A percentile compares a stretch with the other conserved stretches of the same genome.
Evolutionary conservation across 257 asterid species (phyloP).

Genomic region (Solanum neorickii): DNA sequence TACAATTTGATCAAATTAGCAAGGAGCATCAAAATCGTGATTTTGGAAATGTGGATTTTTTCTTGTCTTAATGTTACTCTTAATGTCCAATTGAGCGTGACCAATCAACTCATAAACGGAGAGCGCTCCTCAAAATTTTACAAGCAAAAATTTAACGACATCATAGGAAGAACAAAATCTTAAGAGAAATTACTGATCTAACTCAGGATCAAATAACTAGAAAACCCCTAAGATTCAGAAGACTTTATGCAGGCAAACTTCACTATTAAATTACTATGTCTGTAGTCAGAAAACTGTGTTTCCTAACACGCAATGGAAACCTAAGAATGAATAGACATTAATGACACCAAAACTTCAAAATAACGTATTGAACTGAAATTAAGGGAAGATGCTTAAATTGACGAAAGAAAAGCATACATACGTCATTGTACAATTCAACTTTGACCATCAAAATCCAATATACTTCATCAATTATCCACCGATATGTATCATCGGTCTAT

Average conservation of each 20-base stretch:
- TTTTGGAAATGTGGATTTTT: background rate
- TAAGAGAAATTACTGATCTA: background rate
- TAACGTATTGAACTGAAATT: background rate
- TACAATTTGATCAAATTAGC: background rate
- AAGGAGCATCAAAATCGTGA: background rate
- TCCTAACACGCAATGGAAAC: background rate
- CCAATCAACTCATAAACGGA: background rate
- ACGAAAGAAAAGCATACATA: background rate
- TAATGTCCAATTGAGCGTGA: background rate
- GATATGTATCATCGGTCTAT: conserved; percentile 95
- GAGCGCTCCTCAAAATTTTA: background rate
- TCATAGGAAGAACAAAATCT: background rate
- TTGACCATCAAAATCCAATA: background rate
- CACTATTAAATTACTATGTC: background rate
- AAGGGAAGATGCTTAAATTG: background rate
- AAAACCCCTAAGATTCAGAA: background rate
- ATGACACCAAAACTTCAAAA: background rate
- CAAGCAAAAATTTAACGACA: background rate
- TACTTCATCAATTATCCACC: conserved; percentile 47
- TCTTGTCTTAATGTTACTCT: background rate
- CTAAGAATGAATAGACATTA: background rate
- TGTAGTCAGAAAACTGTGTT: background rate
- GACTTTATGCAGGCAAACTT: background rate
- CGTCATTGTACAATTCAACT: background rate
- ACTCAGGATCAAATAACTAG: background rate